Conservation (phyloP, 306 rosid species). For the Dryas octopetala region DNA sequence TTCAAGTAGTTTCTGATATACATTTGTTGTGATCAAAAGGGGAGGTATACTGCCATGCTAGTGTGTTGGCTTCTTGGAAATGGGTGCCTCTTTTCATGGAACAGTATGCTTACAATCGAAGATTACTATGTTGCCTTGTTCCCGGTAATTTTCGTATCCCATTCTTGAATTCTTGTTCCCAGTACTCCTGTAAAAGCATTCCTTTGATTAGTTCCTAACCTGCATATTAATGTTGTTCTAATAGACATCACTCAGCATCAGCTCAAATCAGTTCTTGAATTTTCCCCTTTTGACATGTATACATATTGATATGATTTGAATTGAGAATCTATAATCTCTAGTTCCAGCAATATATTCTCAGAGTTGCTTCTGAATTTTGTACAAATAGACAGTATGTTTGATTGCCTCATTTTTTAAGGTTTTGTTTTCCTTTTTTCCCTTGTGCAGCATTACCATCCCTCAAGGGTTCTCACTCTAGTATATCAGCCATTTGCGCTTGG, state of each 20-base stretch:
- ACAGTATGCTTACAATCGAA: constrained; percentile 84
- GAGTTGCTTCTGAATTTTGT: not conserved
- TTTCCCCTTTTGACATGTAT: too few species aligned
- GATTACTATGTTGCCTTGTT: constrained; percentile 77
- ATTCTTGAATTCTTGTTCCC: not conserved
- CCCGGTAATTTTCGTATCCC: constrained; percentile 52
- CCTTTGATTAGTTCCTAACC: not conserved
- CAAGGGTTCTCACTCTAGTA: constrained; percentile 79
- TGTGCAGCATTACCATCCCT: constrained; percentile 69
- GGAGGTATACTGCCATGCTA: constrained; percentile 51
- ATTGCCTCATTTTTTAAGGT: not conserved
- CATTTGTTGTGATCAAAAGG: constrained; percentile 39
- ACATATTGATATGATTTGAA: too few species aligned
- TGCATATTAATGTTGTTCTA: too few species aligned
- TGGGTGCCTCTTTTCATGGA: constrained; percentile 86
- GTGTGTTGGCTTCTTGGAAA: constrained; percentile 93
- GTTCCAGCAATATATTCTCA: not conserved
- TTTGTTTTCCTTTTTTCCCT: constrained; percentile 3
- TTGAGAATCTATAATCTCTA: too few species aligned
- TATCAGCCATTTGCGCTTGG: constrained; percentile 88
- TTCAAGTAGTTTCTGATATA: constrained; percentile 10
- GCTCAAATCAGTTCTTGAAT: too few species aligned
- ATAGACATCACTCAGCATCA: too few species aligned
- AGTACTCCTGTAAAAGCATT: not conserved
- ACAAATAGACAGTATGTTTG: not conserved